Conservation (phyloP, 202 grass and related monocot species). For the Setaria italica region DNA sequence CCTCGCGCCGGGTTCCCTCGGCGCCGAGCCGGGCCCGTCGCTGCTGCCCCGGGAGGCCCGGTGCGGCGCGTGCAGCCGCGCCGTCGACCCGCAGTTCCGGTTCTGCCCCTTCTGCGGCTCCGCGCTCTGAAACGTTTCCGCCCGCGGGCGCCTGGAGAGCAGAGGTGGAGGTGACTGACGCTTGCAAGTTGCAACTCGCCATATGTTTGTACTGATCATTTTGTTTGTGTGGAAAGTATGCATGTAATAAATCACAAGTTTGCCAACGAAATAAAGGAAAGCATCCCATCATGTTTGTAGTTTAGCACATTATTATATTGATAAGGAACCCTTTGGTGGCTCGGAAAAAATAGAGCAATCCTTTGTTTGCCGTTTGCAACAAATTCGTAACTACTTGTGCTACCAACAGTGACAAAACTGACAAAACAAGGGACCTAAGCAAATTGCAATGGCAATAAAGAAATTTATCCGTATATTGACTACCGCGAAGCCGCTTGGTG, state of each 20-base stretch:
- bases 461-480: no score
- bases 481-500: no score
- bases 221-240: not conserved
- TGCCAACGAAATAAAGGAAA: not conserved
- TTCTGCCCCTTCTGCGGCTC: constrained; percentile 79
- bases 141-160: not conserved
- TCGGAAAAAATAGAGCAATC: no score
- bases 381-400: no score
- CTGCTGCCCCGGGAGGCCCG: constrained; percentile 19
- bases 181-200: no score
- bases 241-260: not conserved
- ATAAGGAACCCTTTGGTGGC: no score
- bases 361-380: no score
- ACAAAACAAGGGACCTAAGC: no score
- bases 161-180: not conserved
- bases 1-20: constrained; percentile 68
- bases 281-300: not conserved
- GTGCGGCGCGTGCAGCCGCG: constrained; percentile 61
- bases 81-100: constrained; percentile 72
- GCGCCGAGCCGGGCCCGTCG: constrained; percentile 13
- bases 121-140: constrained; percentile 38
- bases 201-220: not conserved
- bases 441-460: no score
- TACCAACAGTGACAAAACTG: no score
- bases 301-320: not conserved